Evolutionary conservation across 352 stramenopile species (phyloP), one percentile per base, ranked within the genome.

Genomic region (Globisporangium spinosum): DNA sequence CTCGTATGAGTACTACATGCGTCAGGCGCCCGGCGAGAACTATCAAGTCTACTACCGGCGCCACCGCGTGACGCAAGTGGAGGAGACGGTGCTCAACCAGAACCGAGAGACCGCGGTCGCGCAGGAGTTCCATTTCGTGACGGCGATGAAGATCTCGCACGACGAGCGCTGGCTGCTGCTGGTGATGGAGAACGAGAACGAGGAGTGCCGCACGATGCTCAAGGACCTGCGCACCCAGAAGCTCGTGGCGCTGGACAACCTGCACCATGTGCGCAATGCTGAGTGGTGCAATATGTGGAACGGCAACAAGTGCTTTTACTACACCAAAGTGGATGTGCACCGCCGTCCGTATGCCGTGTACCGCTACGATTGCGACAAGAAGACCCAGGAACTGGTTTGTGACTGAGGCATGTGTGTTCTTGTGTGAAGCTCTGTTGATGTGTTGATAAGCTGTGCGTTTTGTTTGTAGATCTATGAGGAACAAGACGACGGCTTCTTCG

Each of bases 41-140:
- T 95, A 89, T 57, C 85, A 83, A 0, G 82, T 92, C 29, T 95
- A 94, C 68, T 93, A 86, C 62, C 87, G 87, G 15, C 76, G 75
- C 22, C 73, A 77, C n/a, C 64, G 71, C 22, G 65, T 22, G 47
- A 71, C 57, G 12, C 45, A 65, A 32, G 43, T 43, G n/a, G 77
- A 90, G 57, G 70, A 92, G 75, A 70, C 90, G 54, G 80, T 95
- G 62, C 70, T 95, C 15, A 76, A 95, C 68, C 85, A 92, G 74
- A 95, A 95, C 70, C 58, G 74, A 25, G 78, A 92, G 53, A 64
- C 71, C 12, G 22, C 34, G 23, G 72, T 55, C 34, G 58, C 58
- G 20, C 74, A 90, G 43, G 74, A 73, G 17, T 94, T 89, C 68
- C 84, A 89, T 56, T 86, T 92, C 35, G 77, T 95, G 9, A 70